Evolutionary conservation across 768 basidiomycete genomes (phyloP).

Genomic region (Leucocoprinus leucothites): DNA sequence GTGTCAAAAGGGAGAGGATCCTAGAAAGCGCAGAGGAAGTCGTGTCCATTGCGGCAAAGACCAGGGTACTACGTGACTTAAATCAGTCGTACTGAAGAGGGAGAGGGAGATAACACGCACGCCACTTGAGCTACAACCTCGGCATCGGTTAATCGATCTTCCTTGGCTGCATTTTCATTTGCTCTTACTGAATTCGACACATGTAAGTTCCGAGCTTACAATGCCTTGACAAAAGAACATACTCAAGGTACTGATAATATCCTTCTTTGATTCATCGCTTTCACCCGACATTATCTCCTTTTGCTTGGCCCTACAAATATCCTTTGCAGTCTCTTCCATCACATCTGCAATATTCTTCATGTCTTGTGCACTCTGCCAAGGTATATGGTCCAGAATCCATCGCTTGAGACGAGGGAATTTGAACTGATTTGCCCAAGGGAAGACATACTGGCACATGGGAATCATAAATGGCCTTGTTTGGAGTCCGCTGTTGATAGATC

Average conservation of each 20-base stretch:
- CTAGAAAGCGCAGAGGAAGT: constrained; percentile 35
- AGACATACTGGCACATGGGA: constrained; percentile 19
- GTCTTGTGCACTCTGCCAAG: constrained; percentile 25
- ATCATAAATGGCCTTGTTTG: constrained; percentile 18
- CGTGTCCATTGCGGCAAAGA: constrained; percentile 41
- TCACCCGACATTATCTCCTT: constrained; percentile 18
- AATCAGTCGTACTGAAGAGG: background rate
- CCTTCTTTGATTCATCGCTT: constrained; percentile 36
- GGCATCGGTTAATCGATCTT: constrained; percentile 29
- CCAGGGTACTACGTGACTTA: constrained; percentile 24
- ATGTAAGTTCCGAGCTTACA: background rate
- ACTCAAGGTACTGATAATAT: constrained; percentile 41
- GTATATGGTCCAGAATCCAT: constrained; percentile 27
- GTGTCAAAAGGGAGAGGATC: constrained; percentile 28
- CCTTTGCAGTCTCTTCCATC: constrained; percentile 32
- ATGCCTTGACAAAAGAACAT: background rate
- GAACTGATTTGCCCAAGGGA: constrained; percentile 22
- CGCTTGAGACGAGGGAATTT: constrained; percentile 28
- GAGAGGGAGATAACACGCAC: constrained; percentile 13
- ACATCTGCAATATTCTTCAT: constrained; percentile 29
- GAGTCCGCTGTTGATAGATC: background rate
- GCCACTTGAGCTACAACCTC: constrained; percentile 38
- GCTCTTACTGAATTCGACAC: constrained; percentile 32
- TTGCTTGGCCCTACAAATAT: constrained; percentile 37
- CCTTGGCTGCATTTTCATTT: constrained; percentile 30